These are phyloP conservation scores for Xylaria longipes DNA, from an alignment of 495 filamentous ascomycete genomes.

Conservation along the genomic window DNA sequence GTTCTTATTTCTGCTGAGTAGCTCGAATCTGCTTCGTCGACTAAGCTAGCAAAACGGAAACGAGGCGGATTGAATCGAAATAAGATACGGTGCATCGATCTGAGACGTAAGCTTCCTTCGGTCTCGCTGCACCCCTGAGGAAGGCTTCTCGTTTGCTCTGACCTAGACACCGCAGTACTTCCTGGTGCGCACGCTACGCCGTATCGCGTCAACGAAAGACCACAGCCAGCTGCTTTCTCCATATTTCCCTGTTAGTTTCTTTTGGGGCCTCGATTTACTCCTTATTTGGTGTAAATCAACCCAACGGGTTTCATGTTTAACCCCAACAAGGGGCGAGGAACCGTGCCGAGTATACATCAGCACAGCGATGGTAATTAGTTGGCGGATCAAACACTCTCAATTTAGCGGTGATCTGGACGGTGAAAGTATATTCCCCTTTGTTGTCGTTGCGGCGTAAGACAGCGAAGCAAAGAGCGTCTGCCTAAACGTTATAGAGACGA, in stretches of 20 bases:
- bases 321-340: not conserved
- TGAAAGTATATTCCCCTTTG: not conserved
- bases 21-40: not conserved
- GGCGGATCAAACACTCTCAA: not conserved
- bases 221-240: not conserved
- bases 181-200: not conserved
- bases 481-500: not conserved
- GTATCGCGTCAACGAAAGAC: not conserved
- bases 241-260: not conserved
- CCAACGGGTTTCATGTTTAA: not conserved
- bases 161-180: not conserved
- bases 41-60: not conserved
- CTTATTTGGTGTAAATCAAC: not conserved
- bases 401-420: not conserved
- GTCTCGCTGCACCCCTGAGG: not conserved
- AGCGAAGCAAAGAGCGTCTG: not conserved
- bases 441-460: not conserved
- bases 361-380: constrained; percentile 3
- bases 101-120: constrained; percentile 5
- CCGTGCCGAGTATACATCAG: not conserved
- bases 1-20: not conserved
- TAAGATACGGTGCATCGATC: constrained; percentile 2
- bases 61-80: not conserved
- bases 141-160: not conserved
- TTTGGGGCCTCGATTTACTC: not conserved